A percentile compares a stretch with the other conserved stretches of the same genome.
Conservation (phyloP, 108 stramenopile genomes). For the Pseudonitzschia pungens region DNA sequence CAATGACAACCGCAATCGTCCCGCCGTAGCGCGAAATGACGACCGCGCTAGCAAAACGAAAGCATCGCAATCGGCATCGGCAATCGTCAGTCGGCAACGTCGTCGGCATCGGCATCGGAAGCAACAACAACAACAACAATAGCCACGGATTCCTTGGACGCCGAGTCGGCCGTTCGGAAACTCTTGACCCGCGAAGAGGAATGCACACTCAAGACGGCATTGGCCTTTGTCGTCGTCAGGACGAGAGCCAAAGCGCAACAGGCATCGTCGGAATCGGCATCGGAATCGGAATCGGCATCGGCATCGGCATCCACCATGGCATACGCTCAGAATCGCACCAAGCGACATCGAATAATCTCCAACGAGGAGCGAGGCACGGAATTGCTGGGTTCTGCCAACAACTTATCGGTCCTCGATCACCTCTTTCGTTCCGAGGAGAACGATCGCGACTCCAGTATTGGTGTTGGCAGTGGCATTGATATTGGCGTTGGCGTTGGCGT, state of each 20-base stretch:
- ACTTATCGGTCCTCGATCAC: conserved; percentile 2
- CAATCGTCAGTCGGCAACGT: no score
- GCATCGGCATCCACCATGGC: no score
- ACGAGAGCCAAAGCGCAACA: neutral
- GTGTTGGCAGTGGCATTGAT: no score
- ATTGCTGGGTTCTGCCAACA: neutral
- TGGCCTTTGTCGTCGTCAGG: conserved; percentile 40
- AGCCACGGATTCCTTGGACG: neutral
- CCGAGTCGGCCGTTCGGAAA: neutral
- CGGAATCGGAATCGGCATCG: no score
- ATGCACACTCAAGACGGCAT: conserved; percentile 35
- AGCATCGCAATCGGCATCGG: no score
- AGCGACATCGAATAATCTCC: conserved; percentile 1
- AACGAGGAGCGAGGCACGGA: neutral
- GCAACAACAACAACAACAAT: no score
- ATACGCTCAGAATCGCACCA: no score
- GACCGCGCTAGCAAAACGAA: no score
- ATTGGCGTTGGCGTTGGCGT: neutral
- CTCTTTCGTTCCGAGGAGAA: neutral
- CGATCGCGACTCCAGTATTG: neutral
- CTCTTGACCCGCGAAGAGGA: conserved; percentile 37
- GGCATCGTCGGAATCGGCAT: no score
- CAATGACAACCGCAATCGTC: neutral
- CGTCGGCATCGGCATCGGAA: no score
- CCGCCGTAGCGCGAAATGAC: neutral